Base-by-base conservation (phyloP, 352 stramenopile genomes). In the Phytopythium vexans region DNA sequence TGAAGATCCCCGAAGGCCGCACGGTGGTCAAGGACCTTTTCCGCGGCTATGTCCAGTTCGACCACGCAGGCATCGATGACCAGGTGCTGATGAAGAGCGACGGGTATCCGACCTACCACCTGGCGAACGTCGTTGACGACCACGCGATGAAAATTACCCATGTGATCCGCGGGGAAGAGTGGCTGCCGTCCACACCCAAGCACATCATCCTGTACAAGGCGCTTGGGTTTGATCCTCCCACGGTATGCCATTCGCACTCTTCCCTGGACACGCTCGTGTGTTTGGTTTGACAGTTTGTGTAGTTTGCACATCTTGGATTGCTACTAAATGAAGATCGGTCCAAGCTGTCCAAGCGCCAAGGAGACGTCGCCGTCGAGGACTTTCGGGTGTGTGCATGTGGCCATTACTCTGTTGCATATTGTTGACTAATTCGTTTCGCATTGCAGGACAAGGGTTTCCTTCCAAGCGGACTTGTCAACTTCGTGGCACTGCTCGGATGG, bases 341-440 rank as follows among this genome's bases (percentile, higher is more conserved):
- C 42, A 99, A 99, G 67, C 72, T 99, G n/a, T 98, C 88, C 8
- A 99, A 99, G 77, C 82, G 97, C 56, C 96, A 99, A 66, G 97
- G 97, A 42, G 96, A 98, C 40, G 98, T 97, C 15, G 96, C 89
- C 0, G 97, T 98, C 45, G 92, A 98, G 60, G 95, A 99, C 70
- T 99, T 99, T 56, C 79, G 88, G n/a, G 85, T 94, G 56, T 38
- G 77, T 75, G 21, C 32, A 9, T 9, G 3, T 3, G 37, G 15
- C 11, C 0, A 21, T 54, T 47, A 14, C 1, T 54, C 10, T 14
- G 34, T 52, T 33, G 27, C 6, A 9, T 35, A 14, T 42, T 37
- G 45, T 49, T n/a, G 6, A 8, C 38, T 56, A 27, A 45, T 58
- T 52, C 12, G 16, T 49, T 45, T 43, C 10, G 9, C 7, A 48